Conservation (phyloP, 2,329 filamentous ascomycete species). For the Eurotiales sp. region DNA sequence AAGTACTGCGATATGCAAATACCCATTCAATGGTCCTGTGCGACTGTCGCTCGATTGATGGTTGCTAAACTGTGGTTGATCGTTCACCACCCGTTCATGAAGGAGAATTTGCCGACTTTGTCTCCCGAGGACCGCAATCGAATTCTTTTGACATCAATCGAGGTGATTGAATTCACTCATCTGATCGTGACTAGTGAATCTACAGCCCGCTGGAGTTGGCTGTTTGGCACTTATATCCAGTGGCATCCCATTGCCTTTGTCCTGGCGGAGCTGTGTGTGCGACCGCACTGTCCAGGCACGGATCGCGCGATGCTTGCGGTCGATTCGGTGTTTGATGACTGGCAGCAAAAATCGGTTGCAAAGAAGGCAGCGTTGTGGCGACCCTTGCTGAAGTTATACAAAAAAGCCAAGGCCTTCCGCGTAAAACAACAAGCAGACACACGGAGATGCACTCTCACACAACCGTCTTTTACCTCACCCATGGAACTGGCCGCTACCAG, state of each 20-base stretch:
- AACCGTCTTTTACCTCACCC: neutral
- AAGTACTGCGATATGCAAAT: slow-evolving; percentile 49
- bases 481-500: neutral
- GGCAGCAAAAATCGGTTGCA: slow-evolving; percentile 31
- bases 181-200: slow-evolving; percentile 61
- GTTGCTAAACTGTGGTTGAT: slow-evolving; percentile 76
- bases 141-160: slow-evolving; percentile 67
- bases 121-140: slow-evolving; percentile 63
- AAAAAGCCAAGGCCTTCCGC: slow-evolving; percentile 54
- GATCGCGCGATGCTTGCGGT: slow-evolving; percentile 60
- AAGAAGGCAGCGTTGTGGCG: slow-evolving; percentile 60
- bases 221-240: slow-evolving; percentile 62
- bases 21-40: slow-evolving; percentile 64
- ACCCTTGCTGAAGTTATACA: slow-evolving; percentile 58
- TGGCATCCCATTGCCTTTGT: slow-evolving; percentile 64
- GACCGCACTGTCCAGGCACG: slow-evolving; percentile 54
- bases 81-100: slow-evolving; percentile 69
- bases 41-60: slow-evolving; percentile 65
- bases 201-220: slow-evolving; percentile 62
- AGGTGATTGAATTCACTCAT: slow-evolving; percentile 68
- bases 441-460: neutral
- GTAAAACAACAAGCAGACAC: slow-evolving; percentile 43
- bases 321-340: slow-evolving; percentile 42
- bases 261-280: slow-evolving; percentile 56
- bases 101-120: slow-evolving; percentile 52